A percentile compares a stretch with the other conserved stretches of the same genome.
Evolutionary conservation across 2,329 filamentous ascomycete genomes (phyloP).

Genomic region (Alternaria viburni): DNA sequence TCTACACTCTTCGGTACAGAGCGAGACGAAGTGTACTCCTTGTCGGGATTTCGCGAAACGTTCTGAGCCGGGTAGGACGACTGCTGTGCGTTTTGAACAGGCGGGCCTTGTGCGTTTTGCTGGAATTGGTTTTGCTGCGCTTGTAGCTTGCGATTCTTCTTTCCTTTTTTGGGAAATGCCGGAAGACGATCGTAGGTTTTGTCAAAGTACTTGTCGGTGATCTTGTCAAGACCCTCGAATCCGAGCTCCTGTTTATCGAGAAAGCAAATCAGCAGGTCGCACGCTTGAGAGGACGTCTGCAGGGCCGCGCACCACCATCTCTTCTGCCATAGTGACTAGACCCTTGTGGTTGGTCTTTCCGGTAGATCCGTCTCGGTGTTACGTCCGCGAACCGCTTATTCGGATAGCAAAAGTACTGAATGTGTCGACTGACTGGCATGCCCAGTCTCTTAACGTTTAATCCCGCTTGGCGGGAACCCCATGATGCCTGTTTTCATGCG

Average conservation of each 20-base stretch:
- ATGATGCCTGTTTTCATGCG: slow-evolving; percentile 10
- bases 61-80: not conserved
- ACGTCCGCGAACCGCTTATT: slow-evolving; percentile 2
- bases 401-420: not conserved
- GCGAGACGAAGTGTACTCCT: slow-evolving; percentile 7
- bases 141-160: slow-evolving; percentile 16
- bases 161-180: slow-evolving; percentile 10
- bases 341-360: slow-evolving; percentile 16
- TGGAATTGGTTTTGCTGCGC: slow-evolving; percentile 6
- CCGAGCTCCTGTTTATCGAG: slow-evolving; percentile 40
- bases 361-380: slow-evolving; percentile 19
- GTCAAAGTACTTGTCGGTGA: slow-evolving; percentile 41
- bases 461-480: not conserved
- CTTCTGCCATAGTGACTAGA: slow-evolving; percentile 27
- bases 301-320: slow-evolving; percentile 32
- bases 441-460: slow-evolving; percentile 1
- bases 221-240: slow-evolving; percentile 41
- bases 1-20: not conserved
- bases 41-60: slow-evolving; percentile 6
- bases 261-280: slow-evolving; percentile 15
- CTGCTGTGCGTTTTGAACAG: not conserved
- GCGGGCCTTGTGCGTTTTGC: not conserved
- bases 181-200: slow-evolving; percentile 28
- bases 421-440: not conserved
- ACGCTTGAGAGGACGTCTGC: not conserved